Evolutionary conservation across 1,284 basidiomycete genomes (phyloP), one percentile per base, ranked within the genome.

Genomic region (Ceratobasidium sp.): DNA sequence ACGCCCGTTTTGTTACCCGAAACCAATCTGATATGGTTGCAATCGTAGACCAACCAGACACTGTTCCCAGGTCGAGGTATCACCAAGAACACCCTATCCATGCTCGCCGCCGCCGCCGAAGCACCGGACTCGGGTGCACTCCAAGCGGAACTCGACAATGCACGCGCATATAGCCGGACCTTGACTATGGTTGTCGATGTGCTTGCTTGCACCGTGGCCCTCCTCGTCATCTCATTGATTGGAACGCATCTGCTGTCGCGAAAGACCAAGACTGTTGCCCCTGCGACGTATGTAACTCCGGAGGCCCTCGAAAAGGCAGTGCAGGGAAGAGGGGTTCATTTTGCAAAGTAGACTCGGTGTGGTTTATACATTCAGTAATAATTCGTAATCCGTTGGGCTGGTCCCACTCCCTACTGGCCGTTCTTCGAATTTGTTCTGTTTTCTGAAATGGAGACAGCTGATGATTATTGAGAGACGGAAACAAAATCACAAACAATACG

Each of bases 61-160:
- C 51, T 69, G 12, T 69, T 69, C 67, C 49, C 67, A 5, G 67
- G 67, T 4, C 26, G 46, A 23, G 67, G 67, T 18, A 44, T 69
- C 20, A 55, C 49, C 33, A 39, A 69, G 23, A 55, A 40, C 26
- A 69, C 67, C 5, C 23, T 55, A 9, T 7, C 13, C 13, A 18
- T 10, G 3, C 67, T 33, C 12, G 49, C 26, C 15, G 26, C 56
- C 3, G 46, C 58, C 39, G 40, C 20, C 18, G 23, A 10, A 18
- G 63, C 39, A 7, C 7, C 40, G 6, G 20, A 49, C 15, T n/a
- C 10, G 5, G 7, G 46, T 26, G 15, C 13, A 9, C 46, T 53
- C 42, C 9, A 51, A 33, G n/a, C 26, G 6, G 51, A 55, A 23
- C 51, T 69, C 13, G 49, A 69, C n/a, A 26, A 39, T 28, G 46